phyloP scores from a whole-genome alignment of 2,329 filamentous ascomycete genomes.

The Coniosporium tulheliwenetii region DNA sequence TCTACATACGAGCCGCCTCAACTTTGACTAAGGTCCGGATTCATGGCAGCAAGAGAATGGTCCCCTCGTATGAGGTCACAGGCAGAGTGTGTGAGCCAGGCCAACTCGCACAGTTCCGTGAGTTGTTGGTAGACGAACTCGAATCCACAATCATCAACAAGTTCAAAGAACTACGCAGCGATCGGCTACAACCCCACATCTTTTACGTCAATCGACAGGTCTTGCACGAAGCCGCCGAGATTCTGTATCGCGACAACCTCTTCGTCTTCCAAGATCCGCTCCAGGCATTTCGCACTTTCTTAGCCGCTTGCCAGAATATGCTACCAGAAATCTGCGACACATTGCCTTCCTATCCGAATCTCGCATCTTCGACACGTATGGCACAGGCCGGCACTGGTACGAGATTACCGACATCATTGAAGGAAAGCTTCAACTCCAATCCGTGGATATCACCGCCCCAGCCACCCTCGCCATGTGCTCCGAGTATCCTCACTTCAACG shows the following conservation, averaged over 20 bases:
- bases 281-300: not conserved
- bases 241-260: not conserved
- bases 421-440: not conserved
- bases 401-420: not conserved
- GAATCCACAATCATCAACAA: too few relatives aligned
- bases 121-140: too few relatives aligned
- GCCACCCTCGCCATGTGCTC: not conserved
- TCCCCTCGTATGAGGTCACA: too few relatives aligned
- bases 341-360: not conserved
- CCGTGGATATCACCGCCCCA: not conserved
- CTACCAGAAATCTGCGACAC: not conserved
- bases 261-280: not conserved
- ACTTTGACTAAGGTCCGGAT: too few relatives aligned
- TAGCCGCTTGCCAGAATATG: not conserved
- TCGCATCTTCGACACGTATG: not conserved
- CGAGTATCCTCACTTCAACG: too few relatives aligned
- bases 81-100: too few relatives aligned
- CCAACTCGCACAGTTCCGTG: too few relatives aligned
- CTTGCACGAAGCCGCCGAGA: not conserved
- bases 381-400: not conserved
- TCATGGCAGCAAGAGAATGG: too few relatives aligned
- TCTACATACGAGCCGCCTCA: too few relatives aligned
- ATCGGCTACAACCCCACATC: not conserved
- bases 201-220: not conserved
- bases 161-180: too few relatives aligned